These are phyloP conservation scores for Phytophthora fragariae DNA, from an alignment of 352 stramenopile species.

Conservation along the genomic window DNA sequence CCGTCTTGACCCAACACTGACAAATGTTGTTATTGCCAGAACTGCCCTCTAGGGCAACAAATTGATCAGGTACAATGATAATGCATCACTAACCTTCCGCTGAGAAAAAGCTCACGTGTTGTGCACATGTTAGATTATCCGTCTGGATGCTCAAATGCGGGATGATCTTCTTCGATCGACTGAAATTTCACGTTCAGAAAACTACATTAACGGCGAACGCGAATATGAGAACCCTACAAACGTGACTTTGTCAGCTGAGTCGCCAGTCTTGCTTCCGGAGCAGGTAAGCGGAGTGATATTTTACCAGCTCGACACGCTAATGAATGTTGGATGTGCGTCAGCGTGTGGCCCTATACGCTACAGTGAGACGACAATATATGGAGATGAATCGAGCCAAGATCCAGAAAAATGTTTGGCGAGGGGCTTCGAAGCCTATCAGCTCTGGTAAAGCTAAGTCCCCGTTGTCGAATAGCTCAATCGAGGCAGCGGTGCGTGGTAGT, in stretches of 20 bases:
- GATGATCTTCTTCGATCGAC: conserved; percentile 50
- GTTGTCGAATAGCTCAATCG: conserved; percentile 20
- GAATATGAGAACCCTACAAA: background rate
- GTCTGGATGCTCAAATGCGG: conserved; percentile 44
- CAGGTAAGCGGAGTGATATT: conserved; percentile 20
- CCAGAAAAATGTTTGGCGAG: conserved; percentile 20
- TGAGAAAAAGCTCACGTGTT: background rate
- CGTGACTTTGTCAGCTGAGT: conserved; percentile 15
- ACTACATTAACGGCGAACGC: background rate
- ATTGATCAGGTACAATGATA: conserved; percentile 43
- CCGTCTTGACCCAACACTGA: background rate
- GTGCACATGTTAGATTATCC: conserved; percentile 29
- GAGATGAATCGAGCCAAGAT: conserved; percentile 46
- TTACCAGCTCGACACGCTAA: conserved; percentile 1
- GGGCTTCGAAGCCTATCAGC: background rate
- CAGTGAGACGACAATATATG: conserved; percentile 71
- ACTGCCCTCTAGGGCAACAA: conserved; percentile 40
- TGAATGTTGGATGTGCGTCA: conserved; percentile 18
- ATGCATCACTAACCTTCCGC: background rate
- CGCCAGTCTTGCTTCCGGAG: conserved; percentile 23
- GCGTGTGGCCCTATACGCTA: conserved; percentile 58
- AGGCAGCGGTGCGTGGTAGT: conserved; percentile 17
- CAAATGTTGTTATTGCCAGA: conserved; percentile 19
- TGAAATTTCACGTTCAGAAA: conserved; percentile 6
- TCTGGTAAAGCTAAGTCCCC: conserved; percentile 14